Evolutionary conservation across 2,329 filamentous ascomycete genomes (phyloP), one percentile per base, ranked within the genome.

Genomic region (Curvularia spicifera): DNA sequence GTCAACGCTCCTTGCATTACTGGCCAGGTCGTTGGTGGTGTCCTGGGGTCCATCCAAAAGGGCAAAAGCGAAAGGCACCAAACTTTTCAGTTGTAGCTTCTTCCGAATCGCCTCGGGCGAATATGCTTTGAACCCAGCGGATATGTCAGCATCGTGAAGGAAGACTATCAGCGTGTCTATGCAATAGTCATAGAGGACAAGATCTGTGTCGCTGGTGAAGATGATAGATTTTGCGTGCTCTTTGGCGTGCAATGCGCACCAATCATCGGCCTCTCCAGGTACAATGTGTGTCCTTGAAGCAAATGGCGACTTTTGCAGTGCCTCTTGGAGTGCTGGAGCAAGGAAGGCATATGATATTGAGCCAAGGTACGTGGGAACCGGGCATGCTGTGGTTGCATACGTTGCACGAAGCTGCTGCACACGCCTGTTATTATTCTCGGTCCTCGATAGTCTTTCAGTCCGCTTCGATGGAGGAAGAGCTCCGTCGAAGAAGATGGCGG

Each of bases 181-280:
- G 0, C 88, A 89, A 8, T 94, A 81, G 57, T 91, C 84, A 71
- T 93, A 88, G 0, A 94, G 82, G 0, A 96, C 79, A 8, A 97
- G 82, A 71, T 98, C 94, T 0, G 93, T 96, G 69, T 98, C 94
- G n/a, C 87, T 88, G 0, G 92, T 96, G 6, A 97, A 77, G 28
- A 88, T 80, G 13, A 92, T 83, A 0, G 86, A 87, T 0, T 85
- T 86, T 1, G 83, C 80, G 29, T 81, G 71, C 2, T 78, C 61
- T n/a, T 81, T 81, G 6, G 91, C 82, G 52, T 87, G 82, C 13
- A 82, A 78, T 3, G 91, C 92, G 73, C 93, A 97, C 77, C 87
- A 95, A 24, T 82, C 78, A 71, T 98, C 94, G 1, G 94, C 94
- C 77, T 98, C 94, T 0, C 91, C 93, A 0, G 91, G 87, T 0